phyloP scores from a whole-genome alignment of 1,284 basidiomycete species.

The Inonotus hispidus region DNA sequence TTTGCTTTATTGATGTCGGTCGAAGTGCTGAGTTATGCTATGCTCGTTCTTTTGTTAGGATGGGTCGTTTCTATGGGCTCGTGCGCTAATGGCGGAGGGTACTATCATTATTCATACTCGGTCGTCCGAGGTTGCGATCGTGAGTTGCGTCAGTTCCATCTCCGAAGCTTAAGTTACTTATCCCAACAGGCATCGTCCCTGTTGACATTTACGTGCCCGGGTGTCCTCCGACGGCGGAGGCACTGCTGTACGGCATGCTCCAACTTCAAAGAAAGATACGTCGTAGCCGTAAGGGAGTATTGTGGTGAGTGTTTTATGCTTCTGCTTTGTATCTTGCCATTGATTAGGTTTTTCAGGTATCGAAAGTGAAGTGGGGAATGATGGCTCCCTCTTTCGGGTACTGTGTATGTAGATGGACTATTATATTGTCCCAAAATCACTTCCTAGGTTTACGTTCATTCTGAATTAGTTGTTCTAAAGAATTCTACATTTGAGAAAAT shows the following conservation, averaged over 20 bases:
- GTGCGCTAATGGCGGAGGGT: constrained; percentile 97
- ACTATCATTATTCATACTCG: constrained; percentile 98
- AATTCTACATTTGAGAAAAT: not conserved
- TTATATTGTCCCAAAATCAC: not conserved
- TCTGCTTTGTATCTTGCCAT: not conserved
- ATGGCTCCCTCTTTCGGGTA: not conserved
- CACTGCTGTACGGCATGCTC: constrained; percentile 89
- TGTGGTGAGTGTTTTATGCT: constrained; percentile 64
- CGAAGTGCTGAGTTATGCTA: constrained; percentile 19
- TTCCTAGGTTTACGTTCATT: not conserved
- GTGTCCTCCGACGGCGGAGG: constrained; percentile 92
- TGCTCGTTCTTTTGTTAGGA: constrained; percentile 39
- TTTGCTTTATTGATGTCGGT: constrained; percentile 23
- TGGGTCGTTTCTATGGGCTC: constrained; percentile 99
- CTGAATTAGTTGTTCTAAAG: not conserved
- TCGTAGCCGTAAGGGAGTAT: constrained; percentile 80
- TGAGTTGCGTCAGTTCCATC: constrained; percentile 35
- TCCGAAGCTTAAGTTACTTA: not conserved
- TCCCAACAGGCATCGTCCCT: constrained; percentile 77
- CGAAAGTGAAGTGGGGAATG: not conserved
- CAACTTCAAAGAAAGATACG: constrained; percentile 98
- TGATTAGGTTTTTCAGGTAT: not conserved
- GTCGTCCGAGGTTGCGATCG: constrained; percentile 99
- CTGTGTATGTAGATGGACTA: not conserved
- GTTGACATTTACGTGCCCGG: constrained; percentile 98